Evolutionary conservation across 805 yeast genomes (phyloP), one percentile per base, ranked within the genome.

Genomic region (Phaffomyces thermotolerans): DNA sequence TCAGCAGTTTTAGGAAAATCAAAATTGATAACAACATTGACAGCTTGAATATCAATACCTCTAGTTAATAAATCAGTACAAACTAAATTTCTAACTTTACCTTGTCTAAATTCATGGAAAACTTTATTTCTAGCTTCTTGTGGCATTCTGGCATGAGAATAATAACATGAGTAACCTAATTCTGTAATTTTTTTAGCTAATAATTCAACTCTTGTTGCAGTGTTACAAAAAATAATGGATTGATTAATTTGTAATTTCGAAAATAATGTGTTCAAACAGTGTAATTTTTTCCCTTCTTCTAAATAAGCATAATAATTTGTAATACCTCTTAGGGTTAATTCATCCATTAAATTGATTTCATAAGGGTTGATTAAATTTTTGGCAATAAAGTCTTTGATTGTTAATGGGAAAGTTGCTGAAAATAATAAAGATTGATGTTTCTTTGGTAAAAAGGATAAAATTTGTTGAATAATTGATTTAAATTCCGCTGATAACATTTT

Each of bases 1-100:
- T 93, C 99, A 8, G 98, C 97, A 42, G 84, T 88, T 66, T 91
- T 91, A 49, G 99, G 99, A 83, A 93, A 93, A 66, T 93, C 99
- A 64, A 93, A 93, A 70, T 93, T 93, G 58, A 93, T 86, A 40
- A 93, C 99, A 38, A 93, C 98, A 62, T 93, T 93, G 52, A 93
- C 99, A 7, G 98, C 98, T 68, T 93, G 98, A 57, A 93, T 91
- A 74, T 93, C 99, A 58, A 93, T 93, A 77, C 99, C 98, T 75
- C 98, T 85, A 27, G 98, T 91, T 51, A 93, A 76, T 50, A 93
- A 73, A 69, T 93, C 99, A 1, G 98, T 86, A 69, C 99, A 93
- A 34, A 93, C 99, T 59, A 93, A 75, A 61, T 93, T 93, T 71
- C 99, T 84, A 60, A 93, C 96, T 64, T 87, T 89, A 40, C 99